These are phyloP conservation scores for Crithidia expoeki DNA, from an alignment of 208 protist species.

Conservation along the genomic window DNA sequence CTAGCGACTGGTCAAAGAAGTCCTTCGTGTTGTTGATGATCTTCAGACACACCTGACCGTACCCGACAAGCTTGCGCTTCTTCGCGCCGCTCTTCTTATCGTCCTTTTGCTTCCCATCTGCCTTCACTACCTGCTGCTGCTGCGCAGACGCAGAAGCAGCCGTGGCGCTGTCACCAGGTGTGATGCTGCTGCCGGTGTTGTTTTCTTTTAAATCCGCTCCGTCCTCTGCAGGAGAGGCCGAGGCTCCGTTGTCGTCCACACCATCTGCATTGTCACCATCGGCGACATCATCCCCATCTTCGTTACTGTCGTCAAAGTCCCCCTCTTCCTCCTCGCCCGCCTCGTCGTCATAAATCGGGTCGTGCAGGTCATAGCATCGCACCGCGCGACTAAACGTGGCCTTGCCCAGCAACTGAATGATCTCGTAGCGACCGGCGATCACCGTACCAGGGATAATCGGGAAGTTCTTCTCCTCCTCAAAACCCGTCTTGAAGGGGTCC, in stretches of 20 bases:
- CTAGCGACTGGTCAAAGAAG: conserved; percentile 97
- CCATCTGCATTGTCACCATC: conserved; percentile 3
- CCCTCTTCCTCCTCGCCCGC: conserved; percentile 28
- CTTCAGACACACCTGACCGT: conserved; percentile 94
- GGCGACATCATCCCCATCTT: conserved; percentile 5
- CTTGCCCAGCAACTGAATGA: conserved; percentile 94
- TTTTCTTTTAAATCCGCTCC: neutral
- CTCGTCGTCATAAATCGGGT: conserved; percentile 79
- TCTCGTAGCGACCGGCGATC: conserved; percentile 94
- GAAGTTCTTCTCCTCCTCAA: conserved; percentile 94
- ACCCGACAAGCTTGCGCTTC: conserved; percentile 54
- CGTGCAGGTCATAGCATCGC: conserved; percentile 92
- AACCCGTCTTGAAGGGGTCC: conserved; percentile 92
- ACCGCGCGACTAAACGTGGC: conserved; percentile 95
- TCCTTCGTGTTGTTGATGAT: conserved; percentile 98
- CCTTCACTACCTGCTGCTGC: neutral
- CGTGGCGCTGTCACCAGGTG: neutral
- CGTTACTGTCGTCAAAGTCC: conserved; percentile 5
- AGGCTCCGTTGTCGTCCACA: conserved; percentile 13
- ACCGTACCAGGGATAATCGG: conserved; percentile 88
- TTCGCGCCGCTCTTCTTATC: neutral
- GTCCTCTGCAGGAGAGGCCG: conserved; percentile 5
- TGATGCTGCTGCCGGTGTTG: neutral
- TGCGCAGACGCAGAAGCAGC: neutral
- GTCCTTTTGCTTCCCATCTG: neutral